Evolutionary conservation across 2,329 filamentous ascomycete species (phyloP), one percentile per base, ranked within the genome.

Genomic region (Botrytis byssoidea): DNA sequence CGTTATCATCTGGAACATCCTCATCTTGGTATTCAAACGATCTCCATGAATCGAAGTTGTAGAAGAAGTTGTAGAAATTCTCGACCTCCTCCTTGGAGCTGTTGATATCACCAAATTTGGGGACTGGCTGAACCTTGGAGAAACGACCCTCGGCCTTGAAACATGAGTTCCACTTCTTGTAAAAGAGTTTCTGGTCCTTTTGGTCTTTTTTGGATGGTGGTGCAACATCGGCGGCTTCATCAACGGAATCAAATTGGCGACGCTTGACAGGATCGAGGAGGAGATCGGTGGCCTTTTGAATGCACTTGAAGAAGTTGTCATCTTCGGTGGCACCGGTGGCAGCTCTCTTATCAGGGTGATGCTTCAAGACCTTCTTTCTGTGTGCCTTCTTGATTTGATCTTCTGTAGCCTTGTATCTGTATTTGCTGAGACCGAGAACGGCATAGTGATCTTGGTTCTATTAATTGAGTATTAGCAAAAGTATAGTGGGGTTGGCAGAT

Each of bases 261-360:
- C 96, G 93, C 86, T 94, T 97, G 83, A 91, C 88, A 70, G 96
- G 96, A 86, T 99, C 96, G 72, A 94, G 89, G 29, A 99, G 92
- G 70, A 98, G 89, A 81, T 99, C 96, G 80, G 92, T 95, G 74
- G 96, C 96, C 85, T 98, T 98, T 83, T 99, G 97, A 83, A 99
- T 99, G 85, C 97, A 99, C 89, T 99, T 99, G 92, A 99, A 99
- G 88, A 99, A 99, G 83, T 93, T 93, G 84, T 99, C 96, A 84
- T 98, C 95, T 81, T 98, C 95, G 79, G 90, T 89, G 80, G 90
- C 89, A 75, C 96, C 96, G 66, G 91, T 89, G 42, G 96, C 96
- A 25, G 97, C 96, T 87, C 97, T 97, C 91, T 99, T 99, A 84
- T 99, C 96, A 76, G 96, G 96, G 85, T 99, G 96, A 84, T 99